phyloP scores from a whole-genome alignment of 148 eudicot genomes.

The Cornus kousa region DNA sequence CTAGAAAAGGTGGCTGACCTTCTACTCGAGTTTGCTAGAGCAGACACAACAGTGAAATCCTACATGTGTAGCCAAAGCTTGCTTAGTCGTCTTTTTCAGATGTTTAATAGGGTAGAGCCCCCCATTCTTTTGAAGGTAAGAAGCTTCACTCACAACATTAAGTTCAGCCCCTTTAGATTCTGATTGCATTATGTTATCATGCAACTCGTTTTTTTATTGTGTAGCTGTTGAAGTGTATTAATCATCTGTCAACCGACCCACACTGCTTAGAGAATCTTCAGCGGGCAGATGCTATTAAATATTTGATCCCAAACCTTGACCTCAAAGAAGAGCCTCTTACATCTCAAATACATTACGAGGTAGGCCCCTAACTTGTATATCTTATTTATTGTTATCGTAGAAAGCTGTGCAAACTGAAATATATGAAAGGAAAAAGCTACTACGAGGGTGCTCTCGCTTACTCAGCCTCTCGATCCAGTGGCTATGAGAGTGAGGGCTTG shows the following conservation, averaged over 20 bases:
- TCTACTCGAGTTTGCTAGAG: constrained; percentile 85
- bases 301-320: constrained; percentile 95
- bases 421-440: too few species aligned
- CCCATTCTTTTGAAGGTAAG: constrained; percentile 87
- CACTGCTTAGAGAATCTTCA: constrained; percentile 98
- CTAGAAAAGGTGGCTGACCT: constrained; percentile 96
- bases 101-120: constrained; percentile 93
- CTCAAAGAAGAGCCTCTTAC: constrained; percentile 95
- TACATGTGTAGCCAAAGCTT: constrained; percentile 94
- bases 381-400: not conserved
- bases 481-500: too few species aligned
- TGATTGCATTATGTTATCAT: not conserved
- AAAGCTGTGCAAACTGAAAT: too few species aligned
- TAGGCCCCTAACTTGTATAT: constrained; percentile 17
- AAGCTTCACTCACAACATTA: not conserved
- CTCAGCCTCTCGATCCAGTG: too few species aligned
- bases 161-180: not conserved
- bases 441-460: too few species aligned
- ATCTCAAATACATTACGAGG: constrained; percentile 91
- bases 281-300: constrained; percentile 92
- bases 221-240: constrained; percentile 87
- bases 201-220: constrained; percentile 8
- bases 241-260: constrained; percentile 91
- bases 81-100: constrained; percentile 90
- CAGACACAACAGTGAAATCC: constrained; percentile 88